Conservation (phyloP, 495 filamentous ascomycete genomes). For the Apiosordaria backusii region DNA sequence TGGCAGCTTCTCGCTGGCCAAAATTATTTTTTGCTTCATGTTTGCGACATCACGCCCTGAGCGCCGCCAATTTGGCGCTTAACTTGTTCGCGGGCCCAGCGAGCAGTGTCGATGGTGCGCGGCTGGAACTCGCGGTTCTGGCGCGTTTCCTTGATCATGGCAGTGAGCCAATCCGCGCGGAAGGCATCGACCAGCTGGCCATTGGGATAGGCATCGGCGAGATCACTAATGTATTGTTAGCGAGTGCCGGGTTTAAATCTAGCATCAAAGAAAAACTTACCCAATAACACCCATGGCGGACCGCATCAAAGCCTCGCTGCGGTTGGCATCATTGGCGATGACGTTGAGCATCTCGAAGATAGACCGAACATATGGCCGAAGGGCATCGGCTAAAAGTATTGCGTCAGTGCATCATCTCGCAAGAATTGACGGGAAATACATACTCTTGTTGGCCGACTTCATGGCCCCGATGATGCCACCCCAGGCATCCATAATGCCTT, state of each 20-base stretch:
- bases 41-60: conserved; percentile 45
- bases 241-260: background rate
- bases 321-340: conserved; percentile 74
- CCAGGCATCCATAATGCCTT: conserved; percentile 99
- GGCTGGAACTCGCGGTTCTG: conserved; percentile 75
- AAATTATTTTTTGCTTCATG: conserved; percentile 29
- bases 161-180: conserved; percentile 83
- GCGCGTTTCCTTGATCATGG: conserved; percentile 82
- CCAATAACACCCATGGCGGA: conserved; percentile 95
- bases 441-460: conserved; percentile 75
- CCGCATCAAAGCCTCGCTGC: conserved; percentile 86
- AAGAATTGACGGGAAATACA: conserved; percentile 24
- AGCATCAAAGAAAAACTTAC: conserved; percentile 48
- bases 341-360: conserved; percentile 87
- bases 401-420: conserved; percentile 22
- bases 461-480: conserved; percentile 90
- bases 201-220: conserved; percentile 88
- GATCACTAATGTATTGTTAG: conserved; percentile 57
- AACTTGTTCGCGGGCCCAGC: conserved; percentile 96
- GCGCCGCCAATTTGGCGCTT: conserved; percentile 75
- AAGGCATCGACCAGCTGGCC: conserved; percentile 81
- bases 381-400: conserved; percentile 52
- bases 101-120: conserved; percentile 88
- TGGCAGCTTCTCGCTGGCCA: conserved; percentile 15
- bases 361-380: conserved; percentile 74